These are phyloP conservation scores for Gossypium longicalyx DNA, from an alignment of 345 rosid genomes.

Conservation along the genomic window DNA sequence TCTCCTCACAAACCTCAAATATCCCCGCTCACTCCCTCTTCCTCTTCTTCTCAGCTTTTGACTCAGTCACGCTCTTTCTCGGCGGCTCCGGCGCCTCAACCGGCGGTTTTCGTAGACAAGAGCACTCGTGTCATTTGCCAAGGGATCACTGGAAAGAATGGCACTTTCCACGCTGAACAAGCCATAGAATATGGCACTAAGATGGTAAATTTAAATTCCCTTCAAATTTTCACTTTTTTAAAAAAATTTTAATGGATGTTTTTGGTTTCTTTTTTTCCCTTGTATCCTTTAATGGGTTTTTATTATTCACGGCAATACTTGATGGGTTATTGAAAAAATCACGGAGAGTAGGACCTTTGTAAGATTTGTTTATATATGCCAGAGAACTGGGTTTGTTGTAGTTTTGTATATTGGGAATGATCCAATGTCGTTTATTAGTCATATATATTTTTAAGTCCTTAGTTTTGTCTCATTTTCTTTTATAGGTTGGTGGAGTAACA, in stretches of 20 bases:
- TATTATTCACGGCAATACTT: neutral
- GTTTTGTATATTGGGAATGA: neutral
- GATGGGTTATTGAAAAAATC: neutral
- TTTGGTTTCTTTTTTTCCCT: neutral
- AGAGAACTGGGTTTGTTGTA: neutral
- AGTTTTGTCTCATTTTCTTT: neutral
- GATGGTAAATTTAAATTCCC: slow-evolving; percentile 46
- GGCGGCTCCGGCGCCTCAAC: slow-evolving; percentile 36
- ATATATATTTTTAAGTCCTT: neutral
- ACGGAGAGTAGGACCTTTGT: neutral
- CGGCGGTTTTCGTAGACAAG: slow-evolving; percentile 76
- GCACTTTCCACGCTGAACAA: slow-evolving; percentile 91
- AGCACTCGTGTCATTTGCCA: slow-evolving; percentile 88
- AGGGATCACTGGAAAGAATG: slow-evolving; percentile 97
- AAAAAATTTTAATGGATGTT: neutral
- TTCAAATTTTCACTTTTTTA: neutral
- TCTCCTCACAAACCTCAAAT: slow-evolving; percentile 16
- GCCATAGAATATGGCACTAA: slow-evolving; percentile 98
- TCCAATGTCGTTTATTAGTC: neutral
- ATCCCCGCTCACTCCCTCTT: neutral
- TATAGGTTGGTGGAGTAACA: slow-evolving; percentile 94
- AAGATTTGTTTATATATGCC: neutral
- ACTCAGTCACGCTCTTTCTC: slow-evolving; percentile 29
- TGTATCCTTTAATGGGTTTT: neutral
- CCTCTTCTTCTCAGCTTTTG: slow-evolving; percentile 2